Evolutionary conservation across 2,329 filamentous ascomycete genomes (phyloP), one percentile per base, ranked within the genome.

Genomic region (Alternaria ethzedia): DNA sequence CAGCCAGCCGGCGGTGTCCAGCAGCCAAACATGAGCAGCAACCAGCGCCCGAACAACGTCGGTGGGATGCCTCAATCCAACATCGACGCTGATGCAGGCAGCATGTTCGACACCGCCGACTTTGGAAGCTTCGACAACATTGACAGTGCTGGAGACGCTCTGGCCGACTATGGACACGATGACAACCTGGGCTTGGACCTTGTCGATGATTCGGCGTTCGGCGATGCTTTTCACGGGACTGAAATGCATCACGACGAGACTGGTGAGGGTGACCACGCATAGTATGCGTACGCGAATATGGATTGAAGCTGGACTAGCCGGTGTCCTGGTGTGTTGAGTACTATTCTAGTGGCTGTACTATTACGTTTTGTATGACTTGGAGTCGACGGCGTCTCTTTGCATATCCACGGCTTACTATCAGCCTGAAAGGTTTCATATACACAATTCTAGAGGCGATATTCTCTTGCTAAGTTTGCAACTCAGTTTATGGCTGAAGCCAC

Each of bases 141-240:
- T 8, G 79, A 80, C 47, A 78, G 77, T 6, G 79, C 79, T n/a
- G 79, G 79, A 20, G 79, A 80, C 65, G 79, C 79, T 17, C 59
- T 80, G 10, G 78, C 78, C 13, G 78, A 80, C 47, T 80, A 79
- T 57, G 75, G 74, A 8, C 74, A 78, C 30, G 78, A 79, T 25
- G 76, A 80, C 26, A 76, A 70, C 43, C 71, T 81, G 68, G 79
- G 75, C 3, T 67, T 81, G 30, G 79, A 79, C 56, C 68, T 80
- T 11, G 76, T 80, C 4, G 78, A 81, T 46, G 76, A 80, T 60
- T 79, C 78, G 21, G 79, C 79, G 4, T 81, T 81, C 59, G 79
- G 79, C 3, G 79, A 80, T 50, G 79, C 79, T n/a, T 80, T 81
- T 61, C 79, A 81, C 25, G 77, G 74, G 3, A 80, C 75, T 15